Evolutionary conservation across 805 yeast species (phyloP).

Genomic region (Saccharomycopsis malanga): DNA sequence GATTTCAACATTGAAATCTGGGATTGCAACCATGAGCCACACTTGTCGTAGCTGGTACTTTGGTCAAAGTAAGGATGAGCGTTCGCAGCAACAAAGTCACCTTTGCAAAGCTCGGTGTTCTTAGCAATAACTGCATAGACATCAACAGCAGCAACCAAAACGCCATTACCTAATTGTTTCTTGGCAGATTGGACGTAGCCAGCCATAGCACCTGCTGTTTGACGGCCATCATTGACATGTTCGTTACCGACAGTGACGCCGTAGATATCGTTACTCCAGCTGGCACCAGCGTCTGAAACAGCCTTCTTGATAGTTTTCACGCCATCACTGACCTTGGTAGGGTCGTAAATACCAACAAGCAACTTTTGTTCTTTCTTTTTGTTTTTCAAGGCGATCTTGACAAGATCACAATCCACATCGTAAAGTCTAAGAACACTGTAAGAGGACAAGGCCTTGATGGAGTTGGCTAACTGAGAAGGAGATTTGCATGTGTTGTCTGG

Average conservation of each 20-base stretch:
- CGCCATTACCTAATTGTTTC: conserved; percentile 71
- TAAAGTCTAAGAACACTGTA: conserved; percentile 65
- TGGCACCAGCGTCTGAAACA: conserved; percentile 44
- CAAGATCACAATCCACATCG: conserved; percentile 84
- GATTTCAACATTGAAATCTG: conserved; percentile 84
- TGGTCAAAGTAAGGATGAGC: conserved; percentile 98
- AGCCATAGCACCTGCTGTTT: conserved; percentile 51
- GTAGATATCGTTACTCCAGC: conserved; percentile 49
- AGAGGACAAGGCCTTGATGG: conserved; percentile 44
- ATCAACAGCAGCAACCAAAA: conserved; percentile 87
- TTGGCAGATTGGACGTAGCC: conserved; percentile 48
- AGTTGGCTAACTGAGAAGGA: conserved; percentile 48
- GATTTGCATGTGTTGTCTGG: conserved; percentile 66
- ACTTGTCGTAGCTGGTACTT: conserved; percentile 59
- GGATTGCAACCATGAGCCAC: conserved; percentile 83
- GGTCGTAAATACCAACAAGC: conserved; percentile 66
- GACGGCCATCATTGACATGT: conserved; percentile 80
- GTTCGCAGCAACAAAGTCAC: conserved; percentile 93
- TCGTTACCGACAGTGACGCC: conserved; percentile 93
- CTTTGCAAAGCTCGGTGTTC: conserved; percentile 87
- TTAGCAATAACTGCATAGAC: conserved; percentile 88
- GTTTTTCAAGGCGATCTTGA: conserved; percentile 60
- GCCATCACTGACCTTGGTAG: conserved; percentile 46
- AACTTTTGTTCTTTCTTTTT: conserved; percentile 57
- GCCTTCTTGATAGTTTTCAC: conserved; percentile 52